phyloP scores from a whole-genome alignment of 2,329 filamentous ascomycete genomes.

The Alternaria sp. region DNA sequence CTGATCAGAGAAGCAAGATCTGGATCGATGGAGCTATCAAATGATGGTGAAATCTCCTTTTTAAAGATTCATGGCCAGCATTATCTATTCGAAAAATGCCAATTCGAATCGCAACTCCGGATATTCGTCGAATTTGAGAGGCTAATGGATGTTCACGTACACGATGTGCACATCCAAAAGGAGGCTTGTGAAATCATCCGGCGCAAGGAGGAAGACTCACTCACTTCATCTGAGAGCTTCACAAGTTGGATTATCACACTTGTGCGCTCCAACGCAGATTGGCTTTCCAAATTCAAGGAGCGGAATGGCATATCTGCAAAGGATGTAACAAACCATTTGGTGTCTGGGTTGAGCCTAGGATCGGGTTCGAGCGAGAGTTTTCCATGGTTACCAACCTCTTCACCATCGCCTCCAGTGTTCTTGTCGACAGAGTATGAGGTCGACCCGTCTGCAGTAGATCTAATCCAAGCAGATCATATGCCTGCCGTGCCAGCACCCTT shows the following conservation, averaged over 20 bases:
- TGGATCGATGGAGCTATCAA: neutral
- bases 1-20: neutral
- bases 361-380: neutral
- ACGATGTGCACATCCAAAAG: neutral
- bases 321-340: neutral
- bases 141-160: neutral
- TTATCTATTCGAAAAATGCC: neutral
- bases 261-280: neutral
- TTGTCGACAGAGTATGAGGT: neutral
- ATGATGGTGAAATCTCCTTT: neutral
- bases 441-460: neutral
- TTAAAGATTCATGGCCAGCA: neutral
- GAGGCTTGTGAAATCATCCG: neutral
- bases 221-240: neutral
- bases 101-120: neutral
- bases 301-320: neutral
- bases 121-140: neutral
- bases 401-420: neutral
- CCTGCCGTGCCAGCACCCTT: neutral
- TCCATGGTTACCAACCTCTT: neutral
- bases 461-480: neutral
- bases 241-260: neutral
- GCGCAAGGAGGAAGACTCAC: neutral
- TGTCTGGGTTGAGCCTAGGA: neutral
- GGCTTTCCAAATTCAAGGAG: neutral